Base-by-base conservation (phyloP, 208 protist genomes). In the Leishmania aethiopica region DNA sequence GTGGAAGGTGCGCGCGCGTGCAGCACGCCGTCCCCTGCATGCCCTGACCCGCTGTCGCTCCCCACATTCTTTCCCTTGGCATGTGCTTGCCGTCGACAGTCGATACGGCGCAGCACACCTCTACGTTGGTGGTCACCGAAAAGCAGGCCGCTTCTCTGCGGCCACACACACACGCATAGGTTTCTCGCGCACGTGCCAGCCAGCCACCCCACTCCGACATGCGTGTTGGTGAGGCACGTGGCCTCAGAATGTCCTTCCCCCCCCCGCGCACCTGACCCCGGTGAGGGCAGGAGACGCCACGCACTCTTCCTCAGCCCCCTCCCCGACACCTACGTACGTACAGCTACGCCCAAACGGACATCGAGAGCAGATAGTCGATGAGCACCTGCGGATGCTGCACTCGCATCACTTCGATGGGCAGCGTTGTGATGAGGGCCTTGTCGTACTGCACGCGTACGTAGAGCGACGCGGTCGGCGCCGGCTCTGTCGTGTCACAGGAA, bases 381-480 rank as follows among this genome's bases (percentile, higher is more conserved):
- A 95, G 88, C 49, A 94, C 79, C 86, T 95, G 92, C 35, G 90
- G 96, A 69, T 96, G 89, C 75, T 88, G 90, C 66, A 84, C 88
- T 7, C 91, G 89, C 92, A 93, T 93, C 71, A 97, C 78, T 79
- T 92, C 94, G 35, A 96, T 83, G 51, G 92, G 89, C 3, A 93
- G 51, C 59, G 91, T 95, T 40, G 91, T 90, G 28, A 95, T 80
- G 6, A 95, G 82, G 1, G 85, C 80, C 17, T 91, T 90, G 78
- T 93, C 86, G 76, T 91, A 94, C 84, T 93, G 89, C 51, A 95
- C 89, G 4, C 92, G 92, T 7, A 96, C 85, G 76, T 97, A 97
- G 49, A 97, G 75, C 10, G 45, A 60, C 5, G 70, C 15, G 11
- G 40, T 11, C n/a, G 42, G 28, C n/a, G 7, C 13, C 47, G 47